Evolutionary conservation across 208 protist species (phyloP).

Genomic region (Leishmania turanica): DNA sequence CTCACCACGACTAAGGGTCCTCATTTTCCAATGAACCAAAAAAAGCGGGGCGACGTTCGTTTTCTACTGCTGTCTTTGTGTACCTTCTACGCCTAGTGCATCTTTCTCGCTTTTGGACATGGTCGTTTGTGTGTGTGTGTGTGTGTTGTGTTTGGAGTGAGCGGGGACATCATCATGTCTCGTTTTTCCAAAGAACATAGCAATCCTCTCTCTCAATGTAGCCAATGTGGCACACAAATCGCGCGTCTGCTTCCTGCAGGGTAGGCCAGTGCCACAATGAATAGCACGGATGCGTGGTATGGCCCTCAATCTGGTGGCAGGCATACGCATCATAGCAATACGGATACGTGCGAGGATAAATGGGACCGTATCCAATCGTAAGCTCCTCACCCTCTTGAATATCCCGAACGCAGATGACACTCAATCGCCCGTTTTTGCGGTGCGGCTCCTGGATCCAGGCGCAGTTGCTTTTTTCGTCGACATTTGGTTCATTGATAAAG

Average conservation of each 20-base stretch:
- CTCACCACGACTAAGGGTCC: background rate
- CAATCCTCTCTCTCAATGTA: slow-evolving; percentile 39
- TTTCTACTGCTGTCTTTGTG: background rate
- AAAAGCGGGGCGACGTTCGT: background rate
- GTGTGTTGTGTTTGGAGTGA: background rate
- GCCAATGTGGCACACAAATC: slow-evolving; percentile 60
- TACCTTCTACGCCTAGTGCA: background rate
- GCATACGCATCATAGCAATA: slow-evolving; percentile 85
- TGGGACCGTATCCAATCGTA: slow-evolving; percentile 83
- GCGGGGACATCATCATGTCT: background rate
- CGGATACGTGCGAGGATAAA: slow-evolving; percentile 77
- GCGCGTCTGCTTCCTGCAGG: slow-evolving; percentile 51
- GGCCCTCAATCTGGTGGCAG: slow-evolving; percentile 55
- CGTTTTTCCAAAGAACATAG: slow-evolving; percentile 50
- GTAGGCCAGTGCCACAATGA: slow-evolving; percentile 79
- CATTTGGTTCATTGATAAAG: slow-evolving; percentile 87
- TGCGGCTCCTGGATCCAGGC: slow-evolving; percentile 87
- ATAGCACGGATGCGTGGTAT: slow-evolving; percentile 46
- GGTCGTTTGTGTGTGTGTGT: background rate
- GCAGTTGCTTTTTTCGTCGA: slow-evolving; percentile 81
- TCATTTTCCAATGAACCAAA: background rate
- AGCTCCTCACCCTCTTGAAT: slow-evolving; percentile 79
- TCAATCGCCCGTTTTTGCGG: slow-evolving; percentile 60
- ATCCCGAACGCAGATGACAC: slow-evolving; percentile 75
- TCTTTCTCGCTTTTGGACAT: background rate